Base-by-base conservation (phyloP, 148 eudicot species). In the Linanthus parryae region DNA sequence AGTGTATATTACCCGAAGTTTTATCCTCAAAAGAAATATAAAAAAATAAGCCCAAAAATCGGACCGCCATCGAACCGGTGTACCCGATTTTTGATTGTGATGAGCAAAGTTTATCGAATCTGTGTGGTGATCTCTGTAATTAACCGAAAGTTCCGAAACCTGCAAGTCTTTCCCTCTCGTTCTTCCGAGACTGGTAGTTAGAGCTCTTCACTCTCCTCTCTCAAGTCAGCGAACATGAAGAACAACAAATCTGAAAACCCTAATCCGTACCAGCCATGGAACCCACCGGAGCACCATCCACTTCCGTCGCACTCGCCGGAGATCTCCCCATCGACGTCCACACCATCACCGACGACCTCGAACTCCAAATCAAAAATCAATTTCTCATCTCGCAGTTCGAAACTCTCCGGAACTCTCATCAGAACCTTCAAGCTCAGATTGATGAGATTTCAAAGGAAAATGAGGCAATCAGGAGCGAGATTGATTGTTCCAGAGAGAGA, bases 401-500 rank as follows among this genome's bases (percentile, higher is more conserved):
- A 38, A 21, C 50, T 21, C 65, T 69, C 12, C 65, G 57, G 20
- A 36, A 21, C 36, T 45, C 57, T 7, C 47, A 62, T 8, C 19
- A 59, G 7, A 42, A 28, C 28, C 68, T 70, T 19, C 63, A 52
- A 50, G 12, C 34, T 22, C 66, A 59, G 41, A 14, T 54, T 29
- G 74, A 59, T 37, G 75, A 62, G 57, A 49, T 68, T 3, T 24
- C 44, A 20, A 28, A 25, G 20, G 72, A 62, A 40, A 75, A 69
- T 31, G 77, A 74, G 23, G 48, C 66, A 29, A 22, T 74, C 3
- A 52, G 65, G 48, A 55, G 59, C 3, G 63, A 60, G 57, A 8
- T 57, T 67, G 57, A 58, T 11, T 48, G 55, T 43, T 23, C 27
- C 45, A 38, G 48, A 20, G 56, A 38, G 24, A 64, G 8, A 14